Base-by-base conservation (phyloP, 805 yeast genomes). In the Candida easanensis region DNA sequence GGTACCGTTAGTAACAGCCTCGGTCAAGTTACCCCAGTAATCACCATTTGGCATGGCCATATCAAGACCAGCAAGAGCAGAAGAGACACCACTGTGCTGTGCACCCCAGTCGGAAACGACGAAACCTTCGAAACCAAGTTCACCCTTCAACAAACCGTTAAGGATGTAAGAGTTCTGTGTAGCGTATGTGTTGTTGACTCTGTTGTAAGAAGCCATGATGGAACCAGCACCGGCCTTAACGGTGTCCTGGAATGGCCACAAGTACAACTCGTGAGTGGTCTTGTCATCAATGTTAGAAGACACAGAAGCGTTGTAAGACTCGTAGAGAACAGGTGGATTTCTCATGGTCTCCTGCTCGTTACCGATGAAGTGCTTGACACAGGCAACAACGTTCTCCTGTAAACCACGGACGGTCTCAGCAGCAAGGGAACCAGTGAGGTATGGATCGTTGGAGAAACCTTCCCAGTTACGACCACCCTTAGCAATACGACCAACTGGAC, bases 401-500 rank as follows among this genome's bases (percentile, higher is more conserved):
- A 36, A n/a, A 31, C 44, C 39, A 5, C 9, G 8, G 8, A 41
- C 38, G 15, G 44, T 41, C 27, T 19, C 36, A 22, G 25, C 34
- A 17, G 33, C 44, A 14, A 41, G 38, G 14, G 39, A 27, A 16
- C 44, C 44, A 18, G 44, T 41, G n/a, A 41, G 21, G 27, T 41
- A 41, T 5, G 44, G 44, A n/a, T 41, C 44, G 15, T 36, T 41
- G 32, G 44, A 41, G 39, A 41, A 41, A n/a, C 44, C 44, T 31
- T 41, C 44, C 44, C 44, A 41, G 39, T 41, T 41, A 26, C 44
- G 33, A n/a, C 44, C 44, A 41, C 44, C 44, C 10, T 33, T 20
- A 4, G 44, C 44, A 36, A 35, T 36, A 31, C 38, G 39, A 17
- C 44, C 44, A 5, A 41, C 44, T 14, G 44, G 44, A 14, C 44